Evolutionary conservation across 257 asterid species (phyloP), one percentile per base, ranked within the genome.

Genomic region (Knoxia roxburghii): DNA sequence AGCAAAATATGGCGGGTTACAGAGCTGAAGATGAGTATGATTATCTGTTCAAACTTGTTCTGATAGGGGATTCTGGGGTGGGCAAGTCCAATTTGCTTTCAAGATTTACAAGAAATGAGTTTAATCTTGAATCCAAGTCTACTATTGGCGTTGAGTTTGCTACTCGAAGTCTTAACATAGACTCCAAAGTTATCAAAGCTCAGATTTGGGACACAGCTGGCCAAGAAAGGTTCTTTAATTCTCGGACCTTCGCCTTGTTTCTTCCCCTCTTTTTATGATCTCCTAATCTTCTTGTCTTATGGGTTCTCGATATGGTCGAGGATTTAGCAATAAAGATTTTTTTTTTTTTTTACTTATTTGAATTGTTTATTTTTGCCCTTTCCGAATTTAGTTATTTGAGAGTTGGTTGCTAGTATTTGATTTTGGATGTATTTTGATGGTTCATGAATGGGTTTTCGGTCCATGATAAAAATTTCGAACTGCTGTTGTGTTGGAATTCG

Each of bases 191-290:
- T 67, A 80, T 86, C 84, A 86, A 84, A 65, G 94, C 90, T 78
- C 94, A 84, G 85, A 86, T 84, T 84, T 86, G 88, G 94, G 94
- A 86, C 69, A 86, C 90, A 50, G 94, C 90, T 73, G 94, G 94
- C 63, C 94, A 86, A 70, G 94, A 86, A 70, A 86, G 94, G 94
- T 84, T 45, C 23, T 5, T 20, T 56, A 5, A 6, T 62, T 7
- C 23, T 13, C 52, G 23, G 15, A 4, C 11, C 52, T 8, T 11
- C 10, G 12, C 41, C 14, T 20, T 21, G 27, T 40, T 62, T 24
- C 7, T 41, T 5, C 20, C 12, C 0, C 33, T 41, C 33, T 2
- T 4, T 37, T 37, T 37, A 37, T 37, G 4, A 3, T 37, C 41
- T 12, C 24, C 7, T 15, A 23, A 24, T 68, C 15, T 68, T 68